Conservation (phyloP, 75 land plant species). For the Cunninghamia lanceolata region DNA sequence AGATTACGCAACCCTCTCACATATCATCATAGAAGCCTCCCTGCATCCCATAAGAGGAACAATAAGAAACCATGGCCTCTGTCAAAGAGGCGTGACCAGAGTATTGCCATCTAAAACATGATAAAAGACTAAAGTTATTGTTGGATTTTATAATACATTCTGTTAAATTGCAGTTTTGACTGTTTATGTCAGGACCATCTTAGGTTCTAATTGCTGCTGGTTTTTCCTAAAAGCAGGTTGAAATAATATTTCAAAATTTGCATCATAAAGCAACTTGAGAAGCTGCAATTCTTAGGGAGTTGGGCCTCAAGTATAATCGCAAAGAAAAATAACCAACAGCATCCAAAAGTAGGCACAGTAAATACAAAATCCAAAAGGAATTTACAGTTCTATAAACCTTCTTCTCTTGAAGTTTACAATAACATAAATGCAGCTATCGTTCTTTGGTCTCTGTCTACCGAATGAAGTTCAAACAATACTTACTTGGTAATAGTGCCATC, state of each 20-base stretch:
- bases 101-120: neutral
- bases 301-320: neutral
- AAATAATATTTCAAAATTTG: neutral
- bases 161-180: neutral
- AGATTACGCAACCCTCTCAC: neutral
- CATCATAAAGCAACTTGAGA: neutral
- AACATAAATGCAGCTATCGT: neutral
- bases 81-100: neutral
- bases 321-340: neutral
- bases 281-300: neutral
- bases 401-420: neutral
- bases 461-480: conserved; percentile 10
- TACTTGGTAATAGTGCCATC: conserved; percentile 99
- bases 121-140: neutral
- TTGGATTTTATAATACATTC: neutral
- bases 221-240: neutral
- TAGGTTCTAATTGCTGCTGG: neutral
- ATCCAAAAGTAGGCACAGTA: neutral
- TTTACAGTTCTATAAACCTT: neutral
- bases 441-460: neutral
- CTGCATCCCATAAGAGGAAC: too few relatives aligned
- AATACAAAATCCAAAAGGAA: neutral
- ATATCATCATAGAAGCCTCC: neutral
- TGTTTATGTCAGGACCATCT: neutral
- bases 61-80: too few relatives aligned